phyloP scores from a whole-genome alignment of 495 filamentous ascomycete genomes.

The Friedmanniomyces endolithicus region DNA sequence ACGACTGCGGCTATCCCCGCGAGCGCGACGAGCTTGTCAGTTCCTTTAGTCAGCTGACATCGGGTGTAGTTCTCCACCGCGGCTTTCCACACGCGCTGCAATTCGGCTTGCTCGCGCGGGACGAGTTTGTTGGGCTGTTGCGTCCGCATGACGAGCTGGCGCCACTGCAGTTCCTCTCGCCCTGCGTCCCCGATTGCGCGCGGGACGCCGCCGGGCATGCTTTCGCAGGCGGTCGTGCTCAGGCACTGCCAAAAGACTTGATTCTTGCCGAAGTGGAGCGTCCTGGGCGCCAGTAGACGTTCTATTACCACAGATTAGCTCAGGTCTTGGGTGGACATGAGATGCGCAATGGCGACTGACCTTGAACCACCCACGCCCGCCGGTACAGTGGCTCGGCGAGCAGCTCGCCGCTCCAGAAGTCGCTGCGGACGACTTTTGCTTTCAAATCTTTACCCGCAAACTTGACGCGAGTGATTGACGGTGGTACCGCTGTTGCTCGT shows the following conservation, averaged over 20 bases:
- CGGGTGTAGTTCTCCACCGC: constrained; percentile 1
- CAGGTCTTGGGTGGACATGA: background rate
- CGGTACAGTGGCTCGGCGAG: constrained; percentile 1
- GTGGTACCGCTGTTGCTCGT: background rate
- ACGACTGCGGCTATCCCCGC: constrained; percentile 1
- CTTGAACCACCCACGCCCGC: constrained; percentile 4
- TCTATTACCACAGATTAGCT: background rate
- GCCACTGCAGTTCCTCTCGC: constrained; percentile 1
- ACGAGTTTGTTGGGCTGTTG: background rate
- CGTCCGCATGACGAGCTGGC: background rate
- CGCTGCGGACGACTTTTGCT: background rate
- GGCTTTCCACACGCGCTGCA: background rate
- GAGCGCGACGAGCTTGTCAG: constrained; percentile 9
- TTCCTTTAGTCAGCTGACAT: background rate
- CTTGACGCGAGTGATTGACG: background rate
- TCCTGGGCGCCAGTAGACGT: constrained; percentile 4
- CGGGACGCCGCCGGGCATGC: background rate
- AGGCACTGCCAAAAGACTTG: constrained; percentile 6
- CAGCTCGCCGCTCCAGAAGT: background rate
- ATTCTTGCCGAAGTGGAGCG: background rate
- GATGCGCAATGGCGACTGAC: too few species aligned
- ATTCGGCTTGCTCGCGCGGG: background rate
- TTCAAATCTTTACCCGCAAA: background rate
- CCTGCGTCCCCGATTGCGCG: background rate
- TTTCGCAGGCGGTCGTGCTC: constrained; percentile 4